Base-by-base conservation (phyloP, 495 filamentous ascomycete genomes). In the Lepidopterella palustris region DNA sequence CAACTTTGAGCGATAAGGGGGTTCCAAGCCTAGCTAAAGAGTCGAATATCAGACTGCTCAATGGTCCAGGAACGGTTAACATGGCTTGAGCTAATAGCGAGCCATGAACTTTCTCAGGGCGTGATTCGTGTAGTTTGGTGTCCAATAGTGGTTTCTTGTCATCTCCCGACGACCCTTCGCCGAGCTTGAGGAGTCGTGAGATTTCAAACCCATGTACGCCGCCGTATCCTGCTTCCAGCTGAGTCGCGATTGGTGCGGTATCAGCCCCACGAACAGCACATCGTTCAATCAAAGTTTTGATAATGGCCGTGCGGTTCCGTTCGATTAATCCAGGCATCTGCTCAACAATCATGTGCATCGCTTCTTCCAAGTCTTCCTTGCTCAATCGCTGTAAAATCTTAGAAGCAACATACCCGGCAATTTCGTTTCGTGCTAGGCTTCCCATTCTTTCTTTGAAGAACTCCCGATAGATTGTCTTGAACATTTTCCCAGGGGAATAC, bases 371-470 rank as follows among this genome's bases (percentile, higher is more conserved):
- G 66, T 95, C 89, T 55, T 95, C 88, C 66, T 88, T 89, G 67
- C 84, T 84, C 21, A 97, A 79, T 65, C 92, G 79, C 67, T 92
- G 89, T 39, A 98, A 74, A 3, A 92, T 82, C 39, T 81, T 80
- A 58, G 88, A 83, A 8, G 89, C 87, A 4, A 92, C 87, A 67
- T 93, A 97, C 21, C 83, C 84, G 8, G 93, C 90, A 57, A 90
- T 89, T 61, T 90, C 90, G 71, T 97, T 97, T 45, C 89, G 86
- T 1, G 92, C 79, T 31, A 96, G 76, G 35, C 81, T 87, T 3
- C 81, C 81, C 45, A 97, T 85, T 5, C 89, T 82, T 1, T 85
- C 84, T 56, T 81, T 82, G 60, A 97, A 87, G 59, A 87, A 81
- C 48, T 84, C 82, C 42, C 79, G 81, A 68, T 92, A 87, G 0